Evolutionary conservation across 73 alveolate genomes (phyloP), one percentile per base, ranked within the genome.

Genomic region (Loxodes magnus): DNA sequence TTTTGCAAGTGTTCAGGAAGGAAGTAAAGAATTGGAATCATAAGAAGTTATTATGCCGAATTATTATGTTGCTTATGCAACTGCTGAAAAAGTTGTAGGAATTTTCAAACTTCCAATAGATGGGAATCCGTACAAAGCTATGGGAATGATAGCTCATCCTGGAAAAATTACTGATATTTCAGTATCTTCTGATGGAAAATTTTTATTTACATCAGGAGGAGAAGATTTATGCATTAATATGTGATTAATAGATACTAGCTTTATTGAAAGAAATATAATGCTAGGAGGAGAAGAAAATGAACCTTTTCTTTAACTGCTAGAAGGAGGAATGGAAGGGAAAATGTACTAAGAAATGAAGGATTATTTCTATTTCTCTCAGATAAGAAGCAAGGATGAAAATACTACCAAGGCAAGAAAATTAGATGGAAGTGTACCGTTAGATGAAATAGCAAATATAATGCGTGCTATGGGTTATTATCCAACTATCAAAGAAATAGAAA

Each of bases 91-190:
- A 60, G 95, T 92, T 7, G 77, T 92, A 48, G 99, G 99, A 23
- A 69, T 92, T 4, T 84, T 92, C 70, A 88, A 87, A 27, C 77
- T 92, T 34, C 97, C 99, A 10, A 71, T 92, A 16, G 99, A 92
- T 64, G 99, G 99, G 5, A 92, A 92, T 69, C 99, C 99, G 35
- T 85, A 77, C 62, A 84, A 90, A 67, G 77, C 94, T 24, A 88
- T 92, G 97, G 99, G 99, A 26, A 84, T 92, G 2, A 85, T 92
- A 36, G 96, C 96, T 23, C 99, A 92, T 67, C 99, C 99, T 30
- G 95, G 85, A 7, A 71, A 79, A 41, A 84, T 92, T 14, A 86
- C 76, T 46, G 96, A 89, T 58, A 67, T 92, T 26, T 77, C 91
- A 30, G 87, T 87, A 0, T 77, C 97, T 30, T 64, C 82, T 39